phyloP scores from a whole-genome alignment of 1,139 yeast species.

The Yamadazyma spencermartinsiae region DNA sequence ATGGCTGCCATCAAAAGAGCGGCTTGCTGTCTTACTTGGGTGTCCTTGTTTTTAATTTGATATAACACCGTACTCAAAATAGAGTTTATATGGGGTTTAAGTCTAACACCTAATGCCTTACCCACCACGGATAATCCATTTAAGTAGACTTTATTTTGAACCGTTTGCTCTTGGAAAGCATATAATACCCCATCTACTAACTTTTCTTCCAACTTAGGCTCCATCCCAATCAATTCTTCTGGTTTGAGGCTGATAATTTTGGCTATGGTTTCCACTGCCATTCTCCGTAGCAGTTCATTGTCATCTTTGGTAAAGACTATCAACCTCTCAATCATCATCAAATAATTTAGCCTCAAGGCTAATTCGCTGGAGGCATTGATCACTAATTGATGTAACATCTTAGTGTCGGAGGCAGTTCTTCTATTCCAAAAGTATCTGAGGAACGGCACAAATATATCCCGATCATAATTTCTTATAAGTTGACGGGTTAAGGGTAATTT shows the following conservation, averaged over 20 bases:
- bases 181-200: constrained; percentile 81
- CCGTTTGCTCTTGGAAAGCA: constrained; percentile 79
- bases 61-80: constrained; percentile 74
- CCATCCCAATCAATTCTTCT: constrained; percentile 39
- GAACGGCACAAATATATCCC: constrained; percentile 60
- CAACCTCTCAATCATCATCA: constrained; percentile 58
- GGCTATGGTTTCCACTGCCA: constrained; percentile 72
- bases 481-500: constrained; percentile 34
- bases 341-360: constrained; percentile 67
- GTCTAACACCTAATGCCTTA: constrained; percentile 64
- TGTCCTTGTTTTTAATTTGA: constrained; percentile 69
- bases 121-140: constrained; percentile 68
- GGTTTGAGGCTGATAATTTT: constrained; percentile 29
- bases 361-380: constrained; percentile 72
- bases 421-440: constrained; percentile 79
- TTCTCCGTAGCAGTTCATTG: constrained; percentile 72
- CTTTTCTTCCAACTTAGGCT: constrained; percentile 52
- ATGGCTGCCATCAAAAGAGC: constrained; percentile 72
- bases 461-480: constrained; percentile 29
- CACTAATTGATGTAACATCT: constrained; percentile 55
- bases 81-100: constrained; percentile 73
- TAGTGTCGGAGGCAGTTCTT: constrained; percentile 57
- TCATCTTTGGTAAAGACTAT: constrained; percentile 72
- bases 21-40: constrained; percentile 81
- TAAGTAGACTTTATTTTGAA: constrained; percentile 54